Conservation (phyloP, 2,329 filamentous ascomycete genomes). For the Colletotrichum costaricense region DNA sequence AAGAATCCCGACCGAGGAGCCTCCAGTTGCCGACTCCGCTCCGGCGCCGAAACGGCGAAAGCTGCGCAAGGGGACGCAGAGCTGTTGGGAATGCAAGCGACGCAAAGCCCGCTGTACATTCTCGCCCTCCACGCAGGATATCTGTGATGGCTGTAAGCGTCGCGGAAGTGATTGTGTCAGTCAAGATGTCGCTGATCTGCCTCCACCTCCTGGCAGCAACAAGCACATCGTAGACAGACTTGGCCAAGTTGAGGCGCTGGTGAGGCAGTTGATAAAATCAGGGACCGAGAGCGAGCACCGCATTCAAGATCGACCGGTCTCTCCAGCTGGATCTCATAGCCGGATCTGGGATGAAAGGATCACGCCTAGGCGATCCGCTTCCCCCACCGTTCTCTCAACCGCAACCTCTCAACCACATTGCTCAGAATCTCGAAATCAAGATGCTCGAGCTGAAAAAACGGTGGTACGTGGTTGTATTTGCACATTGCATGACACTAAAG, state of each 20-base stretch:
- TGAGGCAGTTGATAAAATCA: constrained; percentile 42
- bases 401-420: background rate
- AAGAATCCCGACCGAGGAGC: background rate
- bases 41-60: constrained; percentile 24
- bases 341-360: background rate
- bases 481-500: background rate
- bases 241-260: constrained; percentile 48
- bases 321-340: too few relatives aligned
- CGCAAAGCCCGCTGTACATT: constrained; percentile 27
- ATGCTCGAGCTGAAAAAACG: background rate
- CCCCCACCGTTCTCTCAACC: background rate
- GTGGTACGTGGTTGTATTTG: background rate
- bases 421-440: background rate
- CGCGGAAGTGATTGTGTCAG: constrained; percentile 57
- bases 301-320: background rate
- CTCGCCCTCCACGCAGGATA: background rate
- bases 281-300: background rate
- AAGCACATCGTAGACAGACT: constrained; percentile 47
- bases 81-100: constrained; percentile 35
- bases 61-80: constrained; percentile 31
- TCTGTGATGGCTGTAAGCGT: constrained; percentile 49
- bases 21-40: background rate
- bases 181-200: constrained; percentile 53
- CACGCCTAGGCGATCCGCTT: background rate
- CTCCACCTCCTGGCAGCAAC: constrained; percentile 31